Evolutionary conservation across 2,329 filamentous ascomycete species (phyloP), one percentile per base, ranked within the genome.

Genomic region (Fusarium luffae): DNA sequence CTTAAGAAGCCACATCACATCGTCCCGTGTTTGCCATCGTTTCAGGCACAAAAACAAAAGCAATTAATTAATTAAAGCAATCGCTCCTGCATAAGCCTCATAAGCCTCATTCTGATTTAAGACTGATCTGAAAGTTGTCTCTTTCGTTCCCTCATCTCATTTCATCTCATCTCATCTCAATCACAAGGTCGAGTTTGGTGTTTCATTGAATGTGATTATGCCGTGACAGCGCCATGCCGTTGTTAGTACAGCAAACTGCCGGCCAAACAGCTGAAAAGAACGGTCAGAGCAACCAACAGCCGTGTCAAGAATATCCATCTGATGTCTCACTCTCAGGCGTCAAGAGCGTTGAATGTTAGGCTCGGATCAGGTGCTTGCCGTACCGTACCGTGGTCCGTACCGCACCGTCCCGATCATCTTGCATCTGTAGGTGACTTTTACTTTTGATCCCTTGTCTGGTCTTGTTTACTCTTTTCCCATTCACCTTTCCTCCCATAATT

Each of bases 311-410:
- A n/a, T 32, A 18, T 28, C 27, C 27, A 28, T 47, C 16, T 28
- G 41, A 46, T 66, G 49, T 68, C 64, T 66, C 48, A 64, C 64
- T 65, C 64, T 66, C 66, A 65, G 57, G 49, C 64, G 46, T 50
- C 25, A 48, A 47, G 27, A 59, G 52, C 52, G 63, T 59, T 67
- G 48, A 50, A 50, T 49, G 68, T 70, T 69, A 63, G 67, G 67
- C 62, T 59, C 67, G 67, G 67, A 48, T 69, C 66, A 69, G 49
- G 66, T 67, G 57, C 67, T 68, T 63, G 49, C 58, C 64, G 60
- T 65, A 52, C 48, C 32, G 34, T 40, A 18, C 34, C 32, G 32
- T 37, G 27, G 11, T 28, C 27, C 4, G 27, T 28, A 28, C 27
- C 27, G 27, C 27, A 51, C 62, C 63, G 63, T 70, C 67, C 63